Evolutionary conservation across 2,329 filamentous ascomycete species (phyloP).

Genomic region (Botrytis paeoniae): DNA sequence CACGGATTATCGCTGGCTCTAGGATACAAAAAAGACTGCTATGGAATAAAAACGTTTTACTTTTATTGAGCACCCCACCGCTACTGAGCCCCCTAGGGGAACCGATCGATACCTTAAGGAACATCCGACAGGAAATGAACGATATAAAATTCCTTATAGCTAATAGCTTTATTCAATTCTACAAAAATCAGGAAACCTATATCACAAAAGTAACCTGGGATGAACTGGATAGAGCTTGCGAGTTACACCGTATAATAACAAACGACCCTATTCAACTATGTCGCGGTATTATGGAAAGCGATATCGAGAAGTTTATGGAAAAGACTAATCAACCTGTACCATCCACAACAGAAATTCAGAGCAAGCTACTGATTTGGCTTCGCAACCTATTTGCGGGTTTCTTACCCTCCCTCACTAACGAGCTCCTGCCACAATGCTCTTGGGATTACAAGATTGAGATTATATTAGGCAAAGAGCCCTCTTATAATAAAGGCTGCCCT

Average conservation of each 20-base stretch:
- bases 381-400: not conserved
- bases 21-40: too few species aligned
- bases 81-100: too few species aligned
- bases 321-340: not conserved
- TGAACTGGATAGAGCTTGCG: not conserved
- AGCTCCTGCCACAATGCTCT: not conserved
- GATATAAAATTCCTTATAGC: too few species aligned
- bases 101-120: too few species aligned
- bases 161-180: too few species aligned
- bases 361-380: not conserved
- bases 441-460: not conserved
- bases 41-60: too few species aligned
- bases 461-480: not conserved
- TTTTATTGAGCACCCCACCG: too few species aligned
- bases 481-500: not conserved
- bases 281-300: rapidly evolving
- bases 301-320: not conserved
- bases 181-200: too few species aligned
- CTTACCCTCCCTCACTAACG: not conserved
- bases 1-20: too few species aligned
- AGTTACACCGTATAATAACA: not conserved
- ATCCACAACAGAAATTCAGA: not conserved
- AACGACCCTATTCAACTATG: not conserved
- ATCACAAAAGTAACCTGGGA: not conserved
- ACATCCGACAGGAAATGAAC: too few species aligned